Evolutionary conservation across 495 filamentous ascomycete genomes (phyloP), one percentile per base, ranked within the genome.

Genomic region (Aspergillus nanangensis): DNA sequence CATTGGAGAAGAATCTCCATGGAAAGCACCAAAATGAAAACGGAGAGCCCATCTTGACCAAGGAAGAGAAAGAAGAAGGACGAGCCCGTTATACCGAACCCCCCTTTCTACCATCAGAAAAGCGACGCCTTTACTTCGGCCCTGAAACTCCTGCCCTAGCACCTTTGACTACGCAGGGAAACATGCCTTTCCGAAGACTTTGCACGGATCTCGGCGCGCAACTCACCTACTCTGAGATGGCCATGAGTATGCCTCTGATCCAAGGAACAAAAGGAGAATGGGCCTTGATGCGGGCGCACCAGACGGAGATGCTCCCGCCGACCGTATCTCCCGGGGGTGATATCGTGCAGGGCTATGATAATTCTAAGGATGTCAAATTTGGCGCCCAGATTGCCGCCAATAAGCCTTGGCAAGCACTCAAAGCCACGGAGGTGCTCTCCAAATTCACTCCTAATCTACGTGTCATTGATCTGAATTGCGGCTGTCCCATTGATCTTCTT

Each of bases 191-290:
- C 72, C 86, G 93, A 35, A 80, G 94, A 41, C 79, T 98, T n/a
- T 97, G 93, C 56, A 81, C 84, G 0, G 82, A 86, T 41, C 78
- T 96, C 15, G 94, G 93, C 18, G 91, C 93, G 15, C 87, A 95
- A 51, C 69, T 94, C 27, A 98, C 92, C 3, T 97, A 96, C 70
- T 97, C 93, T 0, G 93, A 98, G 60, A 98, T 98, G 93, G 93
- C 94, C 3, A 87, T 97, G 82, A 81, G 89, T 29, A 64, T 95
- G 54, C 89, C 90, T 10, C 66, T 98, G 39, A 75, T 98, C n/a
- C 90, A 96, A 63, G 93, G 93, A 8, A 75, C 84, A 38, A 95
- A 90, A 60, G 74, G 79, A 1, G 93, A 98, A 71, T 98, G 93
- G 93, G 90, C 93, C 14, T 67, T 98, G 52, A 79, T 97, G 77